phyloP scores from a whole-genome alignment of 495 filamentous ascomycete species.

The Daldinia bambusicola region DNA sequence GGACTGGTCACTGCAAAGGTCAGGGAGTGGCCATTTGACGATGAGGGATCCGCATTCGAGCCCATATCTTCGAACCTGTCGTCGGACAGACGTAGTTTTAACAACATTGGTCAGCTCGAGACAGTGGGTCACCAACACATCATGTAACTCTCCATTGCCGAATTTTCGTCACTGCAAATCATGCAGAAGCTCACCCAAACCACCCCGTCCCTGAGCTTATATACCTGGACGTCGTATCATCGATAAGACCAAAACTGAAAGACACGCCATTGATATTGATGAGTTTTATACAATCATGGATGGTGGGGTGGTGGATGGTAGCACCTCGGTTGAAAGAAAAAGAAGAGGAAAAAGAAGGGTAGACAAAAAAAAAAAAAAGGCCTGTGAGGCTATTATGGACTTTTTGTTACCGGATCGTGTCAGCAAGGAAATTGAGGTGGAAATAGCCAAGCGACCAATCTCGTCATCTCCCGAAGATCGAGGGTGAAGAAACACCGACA shows the following conservation, averaged over 20 bases:
- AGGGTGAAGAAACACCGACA: conserved; percentile 49
- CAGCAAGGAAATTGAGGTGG: conserved; percentile 44
- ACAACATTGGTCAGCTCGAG: conserved; percentile 24
- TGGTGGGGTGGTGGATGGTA: background rate
- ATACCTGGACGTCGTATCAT: background rate
- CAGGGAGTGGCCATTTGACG: background rate
- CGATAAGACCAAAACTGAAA: background rate
- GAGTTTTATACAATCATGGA: background rate
- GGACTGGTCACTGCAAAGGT: background rate
- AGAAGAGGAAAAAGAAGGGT: background rate
- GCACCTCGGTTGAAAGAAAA: background rate
- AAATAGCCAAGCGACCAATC: conserved; percentile 47
- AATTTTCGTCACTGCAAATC: conserved; percentile 38
- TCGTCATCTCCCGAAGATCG: conserved; percentile 53
- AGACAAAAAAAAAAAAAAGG: conserved; percentile 2
- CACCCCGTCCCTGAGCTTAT: conserved; percentile 21
- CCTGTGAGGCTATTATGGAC: conserved; percentile 26
- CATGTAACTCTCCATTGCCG: conserved; percentile 38
- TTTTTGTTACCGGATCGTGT: conserved; percentile 31
- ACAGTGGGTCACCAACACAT: conserved; percentile 34
- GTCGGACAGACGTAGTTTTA: conserved; percentile 20
- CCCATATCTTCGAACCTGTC: conserved; percentile 15
- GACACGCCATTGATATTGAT: background rate
- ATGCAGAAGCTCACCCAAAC: conserved; percentile 40
- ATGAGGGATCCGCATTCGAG: conserved; percentile 7